Evolutionary conservation across 257 asterid species (phyloP).

Genomic region (Solanum neorickii): DNA sequence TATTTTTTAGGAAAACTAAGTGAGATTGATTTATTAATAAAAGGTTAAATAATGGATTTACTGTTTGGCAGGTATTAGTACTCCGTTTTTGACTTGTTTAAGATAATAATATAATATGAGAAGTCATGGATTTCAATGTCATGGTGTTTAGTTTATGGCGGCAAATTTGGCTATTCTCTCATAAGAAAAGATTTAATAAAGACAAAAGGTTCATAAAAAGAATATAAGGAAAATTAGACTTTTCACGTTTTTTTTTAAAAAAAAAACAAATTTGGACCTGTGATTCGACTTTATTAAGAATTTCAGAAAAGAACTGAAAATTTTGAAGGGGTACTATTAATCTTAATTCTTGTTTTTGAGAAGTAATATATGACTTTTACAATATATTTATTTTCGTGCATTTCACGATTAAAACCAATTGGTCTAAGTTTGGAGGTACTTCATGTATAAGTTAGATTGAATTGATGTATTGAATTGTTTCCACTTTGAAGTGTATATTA

Average conservation of each 20-base stretch:
- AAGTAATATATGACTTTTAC: neutral
- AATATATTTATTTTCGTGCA: neutral
- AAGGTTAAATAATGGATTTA: neutral
- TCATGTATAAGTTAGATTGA: neutral
- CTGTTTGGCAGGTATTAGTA: neutral
- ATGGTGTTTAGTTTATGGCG: neutral
- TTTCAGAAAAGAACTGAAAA: neutral
- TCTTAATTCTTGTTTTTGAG: neutral
- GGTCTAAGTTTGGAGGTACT: neutral
- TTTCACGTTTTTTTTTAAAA: too few relatives aligned
- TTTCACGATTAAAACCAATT: neutral
- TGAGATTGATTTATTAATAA: neutral
- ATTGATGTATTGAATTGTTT: neutral
- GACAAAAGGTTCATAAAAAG: too few relatives aligned
- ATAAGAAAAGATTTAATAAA: neutral
- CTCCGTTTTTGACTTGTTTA: neutral
- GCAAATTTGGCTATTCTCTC: neutral
- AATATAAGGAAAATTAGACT: too few relatives aligned
- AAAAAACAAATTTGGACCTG: too few relatives aligned
- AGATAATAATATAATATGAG: neutral
- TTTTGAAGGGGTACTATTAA: neutral
- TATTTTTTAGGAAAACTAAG: neutral
- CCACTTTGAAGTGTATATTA: neutral
- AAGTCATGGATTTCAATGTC: neutral
- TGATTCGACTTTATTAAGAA: too few relatives aligned